Conservation (phyloP, 371 early-diverging fungal species). For the Syncephalis fuscata region DNA sequence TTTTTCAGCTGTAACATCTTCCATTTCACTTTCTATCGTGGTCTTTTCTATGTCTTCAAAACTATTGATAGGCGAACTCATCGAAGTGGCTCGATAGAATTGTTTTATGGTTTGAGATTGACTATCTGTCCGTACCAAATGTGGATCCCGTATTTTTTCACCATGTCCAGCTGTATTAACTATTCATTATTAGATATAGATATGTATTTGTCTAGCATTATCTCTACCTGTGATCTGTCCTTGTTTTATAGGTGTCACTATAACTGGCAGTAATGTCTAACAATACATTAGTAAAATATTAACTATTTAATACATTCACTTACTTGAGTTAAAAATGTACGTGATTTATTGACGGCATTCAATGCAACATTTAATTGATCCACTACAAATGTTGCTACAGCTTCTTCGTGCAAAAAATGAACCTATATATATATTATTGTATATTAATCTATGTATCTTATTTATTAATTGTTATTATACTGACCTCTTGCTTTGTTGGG, state of each 20-base stretch:
- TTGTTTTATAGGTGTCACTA: conserved; percentile 1
- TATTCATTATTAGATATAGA: too few species aligned
- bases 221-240: neutral
- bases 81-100: conserved; percentile 14
- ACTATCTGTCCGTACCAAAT: conserved; percentile 66
- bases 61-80: neutral
- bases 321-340: conserved; percentile 33
- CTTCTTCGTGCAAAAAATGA: conserved; percentile 80
- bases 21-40: too few species aligned
- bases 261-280: conserved; percentile 18
- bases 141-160: conserved; percentile 21
- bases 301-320: neutral
- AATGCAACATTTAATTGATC: conserved; percentile 35
- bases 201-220: neutral
- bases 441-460: neutral
- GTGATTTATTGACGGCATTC: conserved; percentile 25
- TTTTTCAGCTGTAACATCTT: too few species aligned
- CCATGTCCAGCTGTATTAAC: too few species aligned
- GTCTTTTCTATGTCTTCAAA: conserved; percentile 5
- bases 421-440: conserved; percentile 30
- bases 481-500: conserved; percentile 84
- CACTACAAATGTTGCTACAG: conserved; percentile 43
- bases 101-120: conserved; percentile 45
- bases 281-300: neutral
- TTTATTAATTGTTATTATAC: neutral